phyloP scores from a whole-genome alignment of 768 basidiomycete genomes.

The Dentipellis sp. region DNA sequence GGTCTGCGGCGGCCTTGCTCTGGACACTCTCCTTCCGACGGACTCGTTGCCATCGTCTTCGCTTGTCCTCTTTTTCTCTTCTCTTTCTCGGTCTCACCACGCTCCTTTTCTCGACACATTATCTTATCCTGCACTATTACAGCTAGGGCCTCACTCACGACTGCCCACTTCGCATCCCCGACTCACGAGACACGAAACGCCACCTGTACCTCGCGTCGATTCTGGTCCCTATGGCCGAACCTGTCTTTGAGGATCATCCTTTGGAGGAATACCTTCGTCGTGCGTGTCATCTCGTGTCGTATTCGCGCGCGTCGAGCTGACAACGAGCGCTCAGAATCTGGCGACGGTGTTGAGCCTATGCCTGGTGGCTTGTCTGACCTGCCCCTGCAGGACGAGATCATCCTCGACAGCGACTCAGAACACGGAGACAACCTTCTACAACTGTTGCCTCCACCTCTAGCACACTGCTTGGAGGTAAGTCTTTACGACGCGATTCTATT shows the following conservation, averaged over 20 bases:
- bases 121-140: conserved; percentile 3
- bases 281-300: conserved; percentile 1
- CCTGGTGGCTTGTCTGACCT: conserved; percentile 12
- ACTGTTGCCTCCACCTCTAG: conserved; percentile 6
- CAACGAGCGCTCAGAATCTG: conserved; percentile 8
- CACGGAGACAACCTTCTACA: conserved; percentile 7
- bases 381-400: conserved; percentile 1
- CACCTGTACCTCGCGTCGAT: neutral
- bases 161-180: neutral
- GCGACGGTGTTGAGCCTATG: conserved; percentile 12
- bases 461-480: neutral
- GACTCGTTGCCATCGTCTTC: neutral
- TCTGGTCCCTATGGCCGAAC: conserved; percentile 8
- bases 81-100: neutral
- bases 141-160: neutral
- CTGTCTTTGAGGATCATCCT: conserved; percentile 14
- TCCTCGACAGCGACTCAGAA: neutral
- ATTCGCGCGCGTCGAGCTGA: neutral
- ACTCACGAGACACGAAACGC: neutral
- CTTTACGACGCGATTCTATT: neutral
- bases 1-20: no score
- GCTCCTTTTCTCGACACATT: neutral
- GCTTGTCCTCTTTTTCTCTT: neutral
- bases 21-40: no score
- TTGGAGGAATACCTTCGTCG: conserved; percentile 13